Evolutionary conservation across 208 protist species (phyloP).

Genomic region (Herpetomonas muscarum): DNA sequence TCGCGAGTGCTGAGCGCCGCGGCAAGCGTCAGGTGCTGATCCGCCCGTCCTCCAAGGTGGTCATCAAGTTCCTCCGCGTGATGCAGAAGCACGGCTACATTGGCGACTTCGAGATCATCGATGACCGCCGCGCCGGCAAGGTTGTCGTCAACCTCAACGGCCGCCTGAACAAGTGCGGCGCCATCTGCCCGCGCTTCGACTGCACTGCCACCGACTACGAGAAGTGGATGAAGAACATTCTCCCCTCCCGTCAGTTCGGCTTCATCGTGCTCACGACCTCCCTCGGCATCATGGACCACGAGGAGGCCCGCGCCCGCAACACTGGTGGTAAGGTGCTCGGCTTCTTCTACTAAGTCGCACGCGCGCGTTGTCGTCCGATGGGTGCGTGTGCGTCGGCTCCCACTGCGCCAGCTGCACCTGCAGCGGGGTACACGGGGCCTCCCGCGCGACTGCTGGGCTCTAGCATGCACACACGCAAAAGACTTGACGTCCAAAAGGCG

Average conservation of each 20-base stretch:
- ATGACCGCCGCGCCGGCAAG: slow-evolving; percentile 99
- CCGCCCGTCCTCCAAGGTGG: slow-evolving; percentile 99
- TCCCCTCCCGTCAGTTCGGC: slow-evolving; percentile 99
- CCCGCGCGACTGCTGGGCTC: no score
- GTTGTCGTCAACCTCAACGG: slow-evolving; percentile 99
- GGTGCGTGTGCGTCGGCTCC: background rate
- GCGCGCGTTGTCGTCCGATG: background rate
- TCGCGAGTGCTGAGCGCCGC: slow-evolving; percentile 98
- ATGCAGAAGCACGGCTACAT: slow-evolving; percentile 99
- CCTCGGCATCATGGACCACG: slow-evolving; percentile 99
- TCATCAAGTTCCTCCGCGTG: slow-evolving; percentile 99
- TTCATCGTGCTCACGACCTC: slow-evolving; percentile 99
- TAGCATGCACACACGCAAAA: no score
- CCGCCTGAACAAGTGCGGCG: slow-evolving; percentile 99
- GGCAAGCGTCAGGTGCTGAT: slow-evolving; percentile 99
- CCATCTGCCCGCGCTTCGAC: slow-evolving; percentile 99
- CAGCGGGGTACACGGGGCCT: no score
- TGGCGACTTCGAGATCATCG: slow-evolving; percentile 99
- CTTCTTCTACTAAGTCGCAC: slow-evolving; percentile 98
- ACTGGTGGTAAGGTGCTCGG: slow-evolving; percentile 99
- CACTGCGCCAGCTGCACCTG: no score
- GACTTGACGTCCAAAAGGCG: no score
- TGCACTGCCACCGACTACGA: slow-evolving; percentile 96
- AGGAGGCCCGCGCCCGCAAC: slow-evolving; percentile 98
- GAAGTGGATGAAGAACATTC: slow-evolving; percentile 98